phyloP scores from a whole-genome alignment of 1,284 basidiomycete species.

The Rugiboletus extremiorientalis region DNA sequence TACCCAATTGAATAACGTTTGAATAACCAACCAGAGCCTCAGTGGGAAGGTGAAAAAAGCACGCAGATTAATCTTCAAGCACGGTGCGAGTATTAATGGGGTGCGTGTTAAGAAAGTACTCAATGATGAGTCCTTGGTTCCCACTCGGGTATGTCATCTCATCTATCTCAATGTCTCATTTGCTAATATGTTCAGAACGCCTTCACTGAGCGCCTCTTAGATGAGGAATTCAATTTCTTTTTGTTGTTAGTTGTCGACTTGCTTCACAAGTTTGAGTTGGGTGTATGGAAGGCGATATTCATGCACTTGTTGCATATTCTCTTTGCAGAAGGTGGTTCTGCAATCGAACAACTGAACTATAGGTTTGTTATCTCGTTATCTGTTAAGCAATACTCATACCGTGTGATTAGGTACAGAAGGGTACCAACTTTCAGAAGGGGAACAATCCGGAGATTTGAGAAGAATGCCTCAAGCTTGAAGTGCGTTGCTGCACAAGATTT shows the following conservation, averaged over 20 bases:
- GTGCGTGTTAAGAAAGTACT: no score
- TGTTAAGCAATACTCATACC: no score
- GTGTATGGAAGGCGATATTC: neutral
- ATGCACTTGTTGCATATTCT: neutral
- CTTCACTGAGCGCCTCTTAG: no score
- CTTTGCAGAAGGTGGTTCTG: neutral
- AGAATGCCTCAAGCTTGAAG: neutral
- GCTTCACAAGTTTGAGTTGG: neutral
- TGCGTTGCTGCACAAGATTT: slow-evolving; percentile 8
- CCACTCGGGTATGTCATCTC: no score
- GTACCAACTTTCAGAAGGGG: neutral
- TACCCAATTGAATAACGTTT: no score
- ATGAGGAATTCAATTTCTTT: neutral
- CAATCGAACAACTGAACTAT: neutral
- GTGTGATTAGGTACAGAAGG: no score
- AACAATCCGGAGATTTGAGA: neutral
- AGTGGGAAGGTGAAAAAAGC: no score
- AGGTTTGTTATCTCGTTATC: neutral
- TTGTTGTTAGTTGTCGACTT: neutral
- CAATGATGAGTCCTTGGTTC: no score
- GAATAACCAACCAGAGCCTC: no score
- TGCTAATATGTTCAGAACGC: neutral
- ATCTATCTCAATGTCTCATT: no score
- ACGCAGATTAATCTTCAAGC: neutral
- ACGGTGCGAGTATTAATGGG: neutral